These are phyloP conservation scores for Fusarium tupiense DNA, from an alignment of 2,329 filamentous ascomycete genomes.

Conservation along the genomic window DNA sequence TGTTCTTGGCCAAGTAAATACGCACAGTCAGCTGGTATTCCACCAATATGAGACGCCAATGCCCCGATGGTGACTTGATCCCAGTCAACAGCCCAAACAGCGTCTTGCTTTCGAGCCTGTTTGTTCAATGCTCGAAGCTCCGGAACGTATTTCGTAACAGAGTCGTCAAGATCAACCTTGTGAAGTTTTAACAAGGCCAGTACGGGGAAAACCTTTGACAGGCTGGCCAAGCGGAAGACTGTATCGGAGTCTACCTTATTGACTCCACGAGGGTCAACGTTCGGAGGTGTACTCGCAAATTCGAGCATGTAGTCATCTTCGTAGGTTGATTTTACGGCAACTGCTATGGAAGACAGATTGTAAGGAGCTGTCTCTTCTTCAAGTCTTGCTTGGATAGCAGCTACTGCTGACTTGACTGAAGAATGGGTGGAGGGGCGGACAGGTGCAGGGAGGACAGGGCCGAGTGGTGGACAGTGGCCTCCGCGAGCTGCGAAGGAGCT, in stretches of 20 bases:
- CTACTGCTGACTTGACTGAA: neutral
- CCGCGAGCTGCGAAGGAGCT: slow-evolving; percentile 6
- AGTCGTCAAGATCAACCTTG: neutral
- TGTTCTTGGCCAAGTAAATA: accelerated
- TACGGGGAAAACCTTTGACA: slow-evolving; percentile 11
- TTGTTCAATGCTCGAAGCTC: slow-evolving; percentile 9
- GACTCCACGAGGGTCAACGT: slow-evolving; percentile 4
- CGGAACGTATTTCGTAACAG: slow-evolving; percentile 18
- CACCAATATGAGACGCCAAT: slow-evolving; percentile 7
- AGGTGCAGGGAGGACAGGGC: neutral
- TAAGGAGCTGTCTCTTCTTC: neutral
- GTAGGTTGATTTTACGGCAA: slow-evolving; percentile 6
- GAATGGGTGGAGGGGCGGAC: neutral
- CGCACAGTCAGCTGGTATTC: slow-evolving; percentile 7
- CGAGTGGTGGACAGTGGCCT: slow-evolving; percentile 19
- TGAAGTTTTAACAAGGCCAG: slow-evolving; percentile 5
- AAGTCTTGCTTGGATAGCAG: neutral
- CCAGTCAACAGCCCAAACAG: slow-evolving; percentile 20
- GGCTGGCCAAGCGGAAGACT: slow-evolving; percentile 14
- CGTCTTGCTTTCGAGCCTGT: neutral
- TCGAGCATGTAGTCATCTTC: slow-evolving; percentile 17
- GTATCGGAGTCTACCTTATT: slow-evolving; percentile 10
- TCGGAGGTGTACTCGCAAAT: slow-evolving; percentile 7
- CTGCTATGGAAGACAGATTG: neutral
- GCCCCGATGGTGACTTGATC: slow-evolving; percentile 10